These are phyloP conservation scores for Boletales sp. DNA, from an alignment of 768 basidiomycete genomes.

Conservation along the genomic window DNA sequence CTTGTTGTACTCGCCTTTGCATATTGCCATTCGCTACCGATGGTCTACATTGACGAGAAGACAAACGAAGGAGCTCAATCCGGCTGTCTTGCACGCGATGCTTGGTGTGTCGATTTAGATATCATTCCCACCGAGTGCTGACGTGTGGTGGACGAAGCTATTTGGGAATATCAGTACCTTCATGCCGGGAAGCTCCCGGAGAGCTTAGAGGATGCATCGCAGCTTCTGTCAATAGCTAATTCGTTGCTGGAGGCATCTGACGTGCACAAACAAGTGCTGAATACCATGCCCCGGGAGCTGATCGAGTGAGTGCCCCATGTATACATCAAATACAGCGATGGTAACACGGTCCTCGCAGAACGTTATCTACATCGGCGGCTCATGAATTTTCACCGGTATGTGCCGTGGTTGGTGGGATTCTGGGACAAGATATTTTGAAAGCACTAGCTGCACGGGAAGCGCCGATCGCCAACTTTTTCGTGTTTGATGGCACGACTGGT, in stretches of 20 bases:
- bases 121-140: slow-evolving; percentile 3
- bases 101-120: slow-evolving; percentile 48
- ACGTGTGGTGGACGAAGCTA: slow-evolving; percentile 43
- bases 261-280: slow-evolving; percentile 67
- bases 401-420: slow-evolving; percentile 91
- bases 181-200: slow-evolving; percentile 59
- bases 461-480: slow-evolving; percentile 89
- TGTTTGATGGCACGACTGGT: slow-evolving; percentile 82
- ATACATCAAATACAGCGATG: background rate
- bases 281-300: slow-evolving; percentile 52
- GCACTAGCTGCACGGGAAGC: slow-evolving; percentile 86
- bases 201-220: slow-evolving; percentile 41
- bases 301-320: slow-evolving; percentile 48
- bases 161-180: slow-evolving; percentile 76
- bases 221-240: slow-evolving; percentile 65
- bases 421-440: slow-evolving; percentile 94
- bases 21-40: slow-evolving; percentile 58
- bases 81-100: slow-evolving; percentile 64
- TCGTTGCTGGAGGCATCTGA: slow-evolving; percentile 55
- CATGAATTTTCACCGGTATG: slow-evolving; percentile 92
- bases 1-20: slow-evolving; percentile 62
- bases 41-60: slow-evolving; percentile 70
- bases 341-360: slow-evolving; percentile 41
- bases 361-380: slow-evolving; percentile 61
- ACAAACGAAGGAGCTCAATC: slow-evolving; percentile 83